phyloP scores from a whole-genome alignment of 495 filamentous ascomycete species.

The Hamigera avellanea region DNA sequence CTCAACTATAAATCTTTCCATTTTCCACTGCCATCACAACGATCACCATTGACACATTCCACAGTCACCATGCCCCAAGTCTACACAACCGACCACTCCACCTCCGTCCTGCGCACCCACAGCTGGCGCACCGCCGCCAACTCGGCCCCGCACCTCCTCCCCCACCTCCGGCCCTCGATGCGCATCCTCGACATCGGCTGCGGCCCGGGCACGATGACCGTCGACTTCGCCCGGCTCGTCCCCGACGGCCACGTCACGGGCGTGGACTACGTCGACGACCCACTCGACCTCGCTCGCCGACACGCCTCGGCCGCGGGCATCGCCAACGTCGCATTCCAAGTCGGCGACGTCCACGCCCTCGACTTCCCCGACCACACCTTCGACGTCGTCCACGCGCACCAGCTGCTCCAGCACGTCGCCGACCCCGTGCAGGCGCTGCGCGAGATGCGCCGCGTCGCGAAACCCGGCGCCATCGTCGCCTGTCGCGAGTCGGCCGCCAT shows the following conservation, averaged over 20 bases:
- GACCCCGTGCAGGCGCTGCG: slow-evolving; percentile 31
- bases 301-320: slow-evolving; percentile 27
- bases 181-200: slow-evolving; percentile 48
- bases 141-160: slow-evolving; percentile 39
- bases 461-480: slow-evolving; percentile 42
- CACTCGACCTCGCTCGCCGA: slow-evolving; percentile 27
- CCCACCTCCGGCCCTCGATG: slow-evolving; percentile 30
- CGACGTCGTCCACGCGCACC: slow-evolving; percentile 48
- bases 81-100: slow-evolving; percentile 41
- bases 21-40: no score
- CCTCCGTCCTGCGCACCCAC: slow-evolving; percentile 38
- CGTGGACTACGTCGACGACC: slow-evolving; percentile 28
- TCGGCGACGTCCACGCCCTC: slow-evolving; percentile 34
- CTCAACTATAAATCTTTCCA: no score
- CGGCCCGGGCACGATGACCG: slow-evolving; percentile 46
- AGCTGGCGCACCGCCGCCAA: slow-evolving; percentile 38
- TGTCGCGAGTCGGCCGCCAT: slow-evolving; percentile 33
- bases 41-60: not conserved
- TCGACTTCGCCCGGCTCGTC: slow-evolving; percentile 36
- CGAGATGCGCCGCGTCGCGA: slow-evolving; percentile 40
- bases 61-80: slow-evolving; percentile 7
- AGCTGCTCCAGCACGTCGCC: slow-evolving; percentile 43
- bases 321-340: slow-evolving; percentile 33
- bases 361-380: slow-evolving; percentile 39
- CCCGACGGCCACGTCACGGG: slow-evolving; percentile 37